These are phyloP conservation scores for Apiotrichum porosum DNA, from an alignment of 1,284 basidiomycete genomes.

Conservation along the genomic window DNA sequence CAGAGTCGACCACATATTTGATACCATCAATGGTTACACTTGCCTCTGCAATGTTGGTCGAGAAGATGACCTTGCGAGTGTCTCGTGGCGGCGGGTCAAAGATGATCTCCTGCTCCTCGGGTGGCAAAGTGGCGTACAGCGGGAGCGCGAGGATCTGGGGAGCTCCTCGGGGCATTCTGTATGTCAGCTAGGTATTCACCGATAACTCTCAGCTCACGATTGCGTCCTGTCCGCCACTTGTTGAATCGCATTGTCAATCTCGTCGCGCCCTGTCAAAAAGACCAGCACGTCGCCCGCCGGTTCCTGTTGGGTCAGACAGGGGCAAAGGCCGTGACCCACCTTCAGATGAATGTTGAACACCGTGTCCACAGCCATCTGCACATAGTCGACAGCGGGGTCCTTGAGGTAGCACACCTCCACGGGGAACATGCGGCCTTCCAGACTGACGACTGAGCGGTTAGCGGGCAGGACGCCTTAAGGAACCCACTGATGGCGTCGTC, in stretches of 20 bases:
- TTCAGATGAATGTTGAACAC: constrained; percentile 80
- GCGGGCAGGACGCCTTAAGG: background rate
- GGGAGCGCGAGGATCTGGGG: constrained; percentile 65
- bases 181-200: no score
- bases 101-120: constrained; percentile 76
- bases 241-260: constrained; percentile 85
- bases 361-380: constrained; percentile 74
- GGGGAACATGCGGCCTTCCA: constrained; percentile 89
- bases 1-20: constrained; percentile 90
- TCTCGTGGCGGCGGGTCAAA: constrained; percentile 72
- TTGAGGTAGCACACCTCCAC: constrained; percentile 75
- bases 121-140: constrained; percentile 80
- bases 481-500: constrained; percentile 47
- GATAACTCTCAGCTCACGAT: constrained; percentile 62
- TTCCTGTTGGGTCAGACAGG: constrained; percentile 55
- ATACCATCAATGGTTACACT: constrained; percentile 96
- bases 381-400: constrained; percentile 73
- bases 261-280: constrained; percentile 93
- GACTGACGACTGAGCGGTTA: constrained; percentile 65
- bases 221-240: constrained; percentile 71
- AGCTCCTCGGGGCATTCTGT: constrained; percentile 62
- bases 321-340: no score
- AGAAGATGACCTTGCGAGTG: constrained; percentile 81
- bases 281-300: constrained; percentile 80
- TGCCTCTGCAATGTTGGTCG: constrained; percentile 96